Percentiles rank a stretch among this genome's conserved stretches.
These are phyloP conservation scores for Alternaria atra DNA, from an alignment of 2,329 filamentous ascomycete genomes.

Conservation along the genomic window DNA sequence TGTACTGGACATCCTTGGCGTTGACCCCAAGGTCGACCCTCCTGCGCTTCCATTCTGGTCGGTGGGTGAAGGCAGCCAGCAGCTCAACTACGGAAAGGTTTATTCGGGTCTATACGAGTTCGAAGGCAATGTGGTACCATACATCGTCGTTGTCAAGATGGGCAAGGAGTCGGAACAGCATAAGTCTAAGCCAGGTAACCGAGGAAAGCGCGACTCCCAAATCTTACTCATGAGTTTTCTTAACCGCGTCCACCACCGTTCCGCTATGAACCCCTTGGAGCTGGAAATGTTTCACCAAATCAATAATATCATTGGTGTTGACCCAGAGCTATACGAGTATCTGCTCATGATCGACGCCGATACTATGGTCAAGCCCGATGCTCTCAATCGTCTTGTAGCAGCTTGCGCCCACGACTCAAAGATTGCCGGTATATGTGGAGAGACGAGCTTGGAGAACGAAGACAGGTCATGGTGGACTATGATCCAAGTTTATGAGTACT, in stretches of 20 bases:
- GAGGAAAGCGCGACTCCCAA: slow-evolving; percentile 98
- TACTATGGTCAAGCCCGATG: slow-evolving; percentile 91
- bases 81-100: slow-evolving; percentile 98
- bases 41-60: slow-evolving; percentile 94
- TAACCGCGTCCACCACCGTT: slow-evolving; percentile 93
- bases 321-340: slow-evolving; percentile 97
- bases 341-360: slow-evolving; percentile 97
- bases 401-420: slow-evolving; percentile 93
- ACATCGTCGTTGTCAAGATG: slow-evolving; percentile 94
- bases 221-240: slow-evolving; percentile 96
- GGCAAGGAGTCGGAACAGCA: slow-evolving; percentile 94
- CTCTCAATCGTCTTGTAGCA: slow-evolving; percentile 89
- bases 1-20: slow-evolving; percentile 94
- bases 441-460: slow-evolving; percentile 95
- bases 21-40: slow-evolving; percentile 95
- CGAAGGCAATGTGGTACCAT: slow-evolving; percentile 96
- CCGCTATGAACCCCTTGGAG: slow-evolving; percentile 94
- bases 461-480: slow-evolving; percentile 98
- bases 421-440: slow-evolving; percentile 96
- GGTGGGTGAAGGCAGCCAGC: slow-evolving; percentile 85
- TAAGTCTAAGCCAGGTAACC: slow-evolving; percentile 94
- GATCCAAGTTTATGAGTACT: slow-evolving; percentile 99
- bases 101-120: slow-evolving; percentile 98
- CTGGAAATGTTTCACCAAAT: slow-evolving; percentile 99
- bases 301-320: slow-evolving; percentile 98